These are phyloP conservation scores for Verticillium klebahnii DNA, from an alignment of 2,329 filamentous ascomycete genomes.

Conservation along the genomic window DNA sequence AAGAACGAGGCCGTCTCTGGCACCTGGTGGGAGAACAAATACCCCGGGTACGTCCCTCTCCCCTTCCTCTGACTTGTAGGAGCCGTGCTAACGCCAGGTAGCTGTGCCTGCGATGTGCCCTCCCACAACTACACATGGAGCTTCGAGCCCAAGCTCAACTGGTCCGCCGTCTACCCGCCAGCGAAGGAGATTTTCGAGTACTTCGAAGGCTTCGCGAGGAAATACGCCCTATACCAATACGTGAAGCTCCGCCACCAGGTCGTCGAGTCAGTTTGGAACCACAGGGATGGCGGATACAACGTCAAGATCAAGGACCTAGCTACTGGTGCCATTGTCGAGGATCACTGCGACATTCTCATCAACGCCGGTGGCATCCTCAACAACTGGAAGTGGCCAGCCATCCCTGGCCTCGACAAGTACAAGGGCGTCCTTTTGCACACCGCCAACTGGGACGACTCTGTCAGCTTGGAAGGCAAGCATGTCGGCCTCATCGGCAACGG, in stretches of 20 bases:
- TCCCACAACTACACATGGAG: constrained; percentile 47
- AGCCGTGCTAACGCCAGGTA: constrained; percentile 1
- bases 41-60: constrained; percentile 27
- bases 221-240: constrained; percentile 31
- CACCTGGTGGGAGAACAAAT: constrained; percentile 48
- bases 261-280: constrained; percentile 28
- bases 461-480: constrained; percentile 29
- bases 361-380: constrained; percentile 44
- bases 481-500: constrained; percentile 40
- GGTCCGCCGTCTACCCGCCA: constrained; percentile 43
- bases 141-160: constrained; percentile 51
- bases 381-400: constrained; percentile 49
- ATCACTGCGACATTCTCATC: constrained; percentile 42
- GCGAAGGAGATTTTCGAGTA: constrained; percentile 39
- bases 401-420: constrained; percentile 40
- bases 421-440: constrained; percentile 47
- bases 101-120: constrained; percentile 44
- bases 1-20: constrained; percentile 52
- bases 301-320: constrained; percentile 25
- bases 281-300: constrained; percentile 26
- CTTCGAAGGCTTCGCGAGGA: constrained; percentile 35
- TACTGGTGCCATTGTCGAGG: constrained; percentile 21
- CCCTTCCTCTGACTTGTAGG: neutral
- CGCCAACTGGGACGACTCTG: constrained; percentile 43
- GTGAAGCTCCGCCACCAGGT: constrained; percentile 19